Evolutionary conservation across 257 asterid species (phyloP).

Genomic region (Scutellaria baicalensis): DNA sequence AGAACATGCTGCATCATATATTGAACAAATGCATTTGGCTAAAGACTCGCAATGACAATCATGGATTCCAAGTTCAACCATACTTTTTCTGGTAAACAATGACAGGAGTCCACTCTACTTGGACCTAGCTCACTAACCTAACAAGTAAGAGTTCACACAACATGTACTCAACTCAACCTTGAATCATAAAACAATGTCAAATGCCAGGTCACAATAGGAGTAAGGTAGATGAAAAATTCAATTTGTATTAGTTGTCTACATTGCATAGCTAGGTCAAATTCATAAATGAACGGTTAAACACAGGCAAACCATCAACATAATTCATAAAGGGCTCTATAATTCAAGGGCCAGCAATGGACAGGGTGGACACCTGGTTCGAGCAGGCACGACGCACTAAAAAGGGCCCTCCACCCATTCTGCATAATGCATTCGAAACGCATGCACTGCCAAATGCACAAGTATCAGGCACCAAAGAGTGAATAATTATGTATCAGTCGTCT

Average conservation of each 20-base stretch:
- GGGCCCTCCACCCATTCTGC: slow-evolving; percentile 13
- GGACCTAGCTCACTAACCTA: neutral
- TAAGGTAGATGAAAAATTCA: neutral
- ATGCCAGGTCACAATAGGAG: neutral
- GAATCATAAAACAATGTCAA: neutral
- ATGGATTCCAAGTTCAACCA: neutral
- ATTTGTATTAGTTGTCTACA: neutral
- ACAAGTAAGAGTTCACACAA: neutral
- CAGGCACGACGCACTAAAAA: neutral
- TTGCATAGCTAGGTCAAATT: neutral
- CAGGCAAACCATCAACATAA: neutral
- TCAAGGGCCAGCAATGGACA: neutral
- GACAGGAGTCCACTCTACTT: neutral
- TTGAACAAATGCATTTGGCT: neutral
- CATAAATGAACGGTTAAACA: neutral
- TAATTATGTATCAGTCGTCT: neutral
- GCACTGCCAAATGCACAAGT: neutral
- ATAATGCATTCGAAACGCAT: neutral
- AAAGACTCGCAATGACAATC: neutral
- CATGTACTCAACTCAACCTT: neutral
- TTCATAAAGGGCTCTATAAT: neutral
- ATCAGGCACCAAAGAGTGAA: slow-evolving; percentile 3
- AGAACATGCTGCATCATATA: neutral
- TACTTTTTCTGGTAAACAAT: neutral
- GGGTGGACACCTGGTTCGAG: neutral